Evolutionary conservation across 805 yeast species (phyloP).

Genomic region (Candida rishiriensis): DNA sequence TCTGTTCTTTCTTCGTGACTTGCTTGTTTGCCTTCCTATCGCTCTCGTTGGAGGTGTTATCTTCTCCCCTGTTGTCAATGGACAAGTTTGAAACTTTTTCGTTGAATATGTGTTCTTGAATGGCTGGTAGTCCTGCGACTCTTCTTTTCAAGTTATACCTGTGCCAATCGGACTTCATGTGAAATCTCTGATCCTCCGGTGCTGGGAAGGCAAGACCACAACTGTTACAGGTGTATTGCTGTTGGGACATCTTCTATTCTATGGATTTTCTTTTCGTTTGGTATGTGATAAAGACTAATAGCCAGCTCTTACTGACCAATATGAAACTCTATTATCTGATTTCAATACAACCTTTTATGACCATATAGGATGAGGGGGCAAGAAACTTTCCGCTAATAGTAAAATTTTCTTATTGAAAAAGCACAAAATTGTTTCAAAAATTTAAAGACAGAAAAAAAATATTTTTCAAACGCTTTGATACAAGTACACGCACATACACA

Average conservation of each 20-base stretch:
- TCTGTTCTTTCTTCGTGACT: conserved; percentile 45
- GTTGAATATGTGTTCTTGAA: conserved; percentile 32
- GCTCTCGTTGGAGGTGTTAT: conserved; percentile 2
- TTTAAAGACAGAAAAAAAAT: too few relatives aligned
- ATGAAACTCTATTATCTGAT: too few relatives aligned
- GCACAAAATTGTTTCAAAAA: too few relatives aligned
- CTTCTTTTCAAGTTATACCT: conserved; percentile 91
- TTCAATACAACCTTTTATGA: too few relatives aligned
- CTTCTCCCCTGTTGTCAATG: conserved; percentile 24
- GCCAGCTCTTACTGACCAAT: too few relatives aligned
- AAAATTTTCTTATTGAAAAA: too few relatives aligned
- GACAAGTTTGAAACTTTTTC: conserved; percentile 22
- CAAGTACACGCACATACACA: too few relatives aligned
- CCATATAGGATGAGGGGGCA: too few relatives aligned
- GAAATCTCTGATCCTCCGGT: conserved; percentile 83
- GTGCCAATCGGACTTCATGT: conserved; percentile 99
- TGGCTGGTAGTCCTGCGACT: conserved; percentile 77
- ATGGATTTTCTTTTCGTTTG: too few relatives aligned
- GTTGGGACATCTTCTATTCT: not conserved
- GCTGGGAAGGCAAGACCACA: conserved; percentile 77
- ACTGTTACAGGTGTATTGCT: conserved; percentile 69
- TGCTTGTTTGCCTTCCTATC: conserved; percentile 25
- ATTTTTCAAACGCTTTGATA: too few relatives aligned
- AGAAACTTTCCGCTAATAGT: too few relatives aligned
- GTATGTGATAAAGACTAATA: too few relatives aligned